Evolutionary conservation across 2,329 filamentous ascomycete genomes (phyloP).

Genomic region (Colletotrichum camelliae): DNA sequence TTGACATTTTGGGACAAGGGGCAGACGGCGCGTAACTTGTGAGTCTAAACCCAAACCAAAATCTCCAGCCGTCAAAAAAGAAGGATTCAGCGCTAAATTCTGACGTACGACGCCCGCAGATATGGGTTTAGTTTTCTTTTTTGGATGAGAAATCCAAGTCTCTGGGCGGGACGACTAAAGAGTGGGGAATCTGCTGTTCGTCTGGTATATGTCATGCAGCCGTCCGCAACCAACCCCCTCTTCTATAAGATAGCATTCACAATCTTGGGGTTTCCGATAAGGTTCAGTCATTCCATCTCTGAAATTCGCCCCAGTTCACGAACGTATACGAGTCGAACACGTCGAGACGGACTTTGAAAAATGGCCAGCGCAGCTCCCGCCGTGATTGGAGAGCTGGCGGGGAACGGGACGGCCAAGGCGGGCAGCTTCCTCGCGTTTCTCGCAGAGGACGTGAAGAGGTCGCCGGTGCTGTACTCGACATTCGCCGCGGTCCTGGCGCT

Average conservation of each 20-base stretch:
- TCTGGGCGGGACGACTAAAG: not conserved
- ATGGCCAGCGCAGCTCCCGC: not conserved
- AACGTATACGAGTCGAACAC: not conserved
- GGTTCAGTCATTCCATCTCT: not conserved
- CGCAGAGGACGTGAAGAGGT: not conserved
- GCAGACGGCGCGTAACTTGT: not conserved
- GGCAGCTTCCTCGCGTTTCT: not conserved
- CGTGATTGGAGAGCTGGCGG: not conserved
- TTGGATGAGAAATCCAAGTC: not conserved
- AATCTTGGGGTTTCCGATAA: fast-evolving
- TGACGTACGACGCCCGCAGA: not conserved
- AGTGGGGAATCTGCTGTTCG: not conserved
- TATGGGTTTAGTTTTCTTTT: not conserved
- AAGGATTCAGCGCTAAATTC: not conserved
- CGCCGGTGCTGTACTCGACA: not conserved
- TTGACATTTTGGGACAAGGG: not conserved
- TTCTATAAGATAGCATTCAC: fast-evolving
- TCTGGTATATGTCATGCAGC: not conserved
- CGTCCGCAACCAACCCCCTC: not conserved
- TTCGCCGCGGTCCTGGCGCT: not conserved
- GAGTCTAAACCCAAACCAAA: not conserved
- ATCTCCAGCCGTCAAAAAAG: not conserved
- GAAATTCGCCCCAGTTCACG: fast-evolving
- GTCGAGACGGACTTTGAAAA: not conserved
- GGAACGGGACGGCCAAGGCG: not conserved